Percentiles rank a stretch among this genome's conserved stretches.
These are phyloP conservation scores for Begonia loranthoides DNA, from an alignment of 306 rosid species.

Conservation along the genomic window DNA sequence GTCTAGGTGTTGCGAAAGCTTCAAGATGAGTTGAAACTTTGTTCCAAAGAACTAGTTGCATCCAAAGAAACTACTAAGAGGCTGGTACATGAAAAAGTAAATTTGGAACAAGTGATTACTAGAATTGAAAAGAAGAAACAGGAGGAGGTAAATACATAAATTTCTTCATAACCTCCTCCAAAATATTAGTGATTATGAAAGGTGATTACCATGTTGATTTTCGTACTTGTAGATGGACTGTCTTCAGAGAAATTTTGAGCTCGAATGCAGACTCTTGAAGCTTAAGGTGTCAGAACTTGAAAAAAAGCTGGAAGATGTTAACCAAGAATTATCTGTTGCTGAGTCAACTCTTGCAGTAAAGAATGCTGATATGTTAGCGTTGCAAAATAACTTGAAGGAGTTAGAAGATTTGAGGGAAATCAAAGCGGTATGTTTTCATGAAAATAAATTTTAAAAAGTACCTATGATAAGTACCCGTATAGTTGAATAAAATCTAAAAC, in stretches of 20 bases:
- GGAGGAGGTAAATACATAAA: conserved; percentile 40
- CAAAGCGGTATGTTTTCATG: conserved; percentile 47
- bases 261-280: conserved; percentile 42
- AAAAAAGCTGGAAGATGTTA: conserved; percentile 37
- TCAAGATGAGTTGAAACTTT: conserved; percentile 56
- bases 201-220: conserved; percentile 7
- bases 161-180: conserved; percentile 8
- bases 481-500: no score
- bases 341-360: conserved; percentile 44
- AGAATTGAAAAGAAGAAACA: conserved; percentile 46
- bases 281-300: conserved; percentile 46
- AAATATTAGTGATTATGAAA: conserved; percentile 3
- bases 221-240: conserved; percentile 42
- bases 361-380: conserved; percentile 48
- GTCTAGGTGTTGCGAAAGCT: conserved; percentile 41
- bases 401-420: conserved; percentile 88
- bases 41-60: conserved; percentile 36
- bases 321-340: conserved; percentile 39
- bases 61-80: conserved; percentile 56
- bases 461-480: no score
- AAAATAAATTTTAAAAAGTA: no score
- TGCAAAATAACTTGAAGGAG: conserved; percentile 61
- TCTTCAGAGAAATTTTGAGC: conserved; percentile 38
- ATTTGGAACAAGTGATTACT: conserved; percentile 39
- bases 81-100: conserved; percentile 41